Base-by-base conservation (phyloP, 2,329 filamentous ascomycete genomes). In the Bipolaris oryzae region DNA sequence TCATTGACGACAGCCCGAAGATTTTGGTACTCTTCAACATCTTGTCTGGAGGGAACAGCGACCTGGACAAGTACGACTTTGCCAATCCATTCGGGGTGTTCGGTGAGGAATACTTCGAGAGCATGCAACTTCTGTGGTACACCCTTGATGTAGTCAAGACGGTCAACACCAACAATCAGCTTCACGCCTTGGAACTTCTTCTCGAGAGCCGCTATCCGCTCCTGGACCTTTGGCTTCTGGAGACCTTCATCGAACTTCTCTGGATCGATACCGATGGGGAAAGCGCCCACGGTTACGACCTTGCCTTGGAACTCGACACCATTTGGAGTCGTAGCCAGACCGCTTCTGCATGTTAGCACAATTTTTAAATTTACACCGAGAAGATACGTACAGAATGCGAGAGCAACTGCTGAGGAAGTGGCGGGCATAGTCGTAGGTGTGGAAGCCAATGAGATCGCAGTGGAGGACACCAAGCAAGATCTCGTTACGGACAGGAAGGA, bases 1-100 rank as follows among this genome's bases (percentile, higher is more conserved):
- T 99, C 95, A 75, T 98, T 99, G 73, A 97, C 93, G 3, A 96
- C 92, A 18, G 93, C 92, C 25, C 94, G 89, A 34, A 99, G 83
- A 73, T 98, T 97, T 76, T 98, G 94, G 74, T 99, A 98, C 74
- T 98, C 95, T 72, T 98, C 95, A 54, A 98, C 95, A 71, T 98
- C 95, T 74, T 96, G 91, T 61, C 95, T 86, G 58, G 91, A 96
- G 3, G 95, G 95, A 18, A 99, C 92, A 2, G 95, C 95, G 31
- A 98, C 94, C 76, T 98, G 95, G 0, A 98, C 92, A 15, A 99
- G 84, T 3, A 98, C 93, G 20, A 98, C 93, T 77, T 96, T 96
- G 66, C 95, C 95, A 59, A 98, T 94, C 93, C 93, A 97, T 76
- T 98, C 94, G 0, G 95, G 95, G 70, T 99, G 92, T 71, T 98